A percentile compares a stretch with the other conserved stretches of the same genome.
Evolutionary conservation across 768 basidiomycete species (phyloP).

Genomic region (Filobasidium floriforme): DNA sequence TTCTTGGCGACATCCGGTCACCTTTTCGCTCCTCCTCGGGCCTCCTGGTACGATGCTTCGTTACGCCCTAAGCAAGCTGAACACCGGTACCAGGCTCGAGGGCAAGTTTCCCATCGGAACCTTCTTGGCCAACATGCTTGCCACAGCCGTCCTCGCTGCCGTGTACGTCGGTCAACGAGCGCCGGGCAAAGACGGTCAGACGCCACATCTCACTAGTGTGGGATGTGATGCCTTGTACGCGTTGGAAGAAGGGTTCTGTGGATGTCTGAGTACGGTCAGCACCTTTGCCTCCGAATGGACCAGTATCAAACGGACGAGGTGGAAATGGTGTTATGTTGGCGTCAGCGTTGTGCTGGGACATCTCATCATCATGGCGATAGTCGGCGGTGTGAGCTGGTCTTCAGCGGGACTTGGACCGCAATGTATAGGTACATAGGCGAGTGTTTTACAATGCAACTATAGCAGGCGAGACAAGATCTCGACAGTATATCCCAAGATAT

Average conservation of each 20-base stretch:
- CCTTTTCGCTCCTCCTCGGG: slow-evolving; percentile 78
- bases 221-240: slow-evolving; percentile 72
- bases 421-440: not conserved
- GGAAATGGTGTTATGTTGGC: slow-evolving; percentile 61
- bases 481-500: too few relatives aligned
- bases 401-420: slow-evolving; percentile 15
- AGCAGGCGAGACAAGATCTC: too few relatives aligned
- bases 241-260: slow-evolving; percentile 84
- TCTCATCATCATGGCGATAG: slow-evolving; percentile 59
- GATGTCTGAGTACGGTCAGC: slow-evolving; percentile 86
- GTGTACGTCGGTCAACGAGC: slow-evolving; percentile 63
- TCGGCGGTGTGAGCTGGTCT: slow-evolving; percentile 60
- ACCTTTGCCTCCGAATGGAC: slow-evolving; percentile 79
- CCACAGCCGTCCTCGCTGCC: slow-evolving; percentile 72
- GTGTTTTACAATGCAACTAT: too few relatives aligned
- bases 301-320: slow-evolving; percentile 52
- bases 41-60: slow-evolving; percentile 83
- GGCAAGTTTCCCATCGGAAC: slow-evolving; percentile 42
- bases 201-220: slow-evolving; percentile 26
- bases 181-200: slow-evolving; percentile 25
- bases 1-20: slow-evolving; percentile 66
- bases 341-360: slow-evolving; percentile 67
- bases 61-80: slow-evolving; percentile 69
- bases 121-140: slow-evolving; percentile 49
- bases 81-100: slow-evolving; percentile 49